Percentiles rank a stretch among this genome's conserved stretches.
Conservation (phyloP, 345 rosid genomes). For the Crucihimalaya himalaica region DNA sequence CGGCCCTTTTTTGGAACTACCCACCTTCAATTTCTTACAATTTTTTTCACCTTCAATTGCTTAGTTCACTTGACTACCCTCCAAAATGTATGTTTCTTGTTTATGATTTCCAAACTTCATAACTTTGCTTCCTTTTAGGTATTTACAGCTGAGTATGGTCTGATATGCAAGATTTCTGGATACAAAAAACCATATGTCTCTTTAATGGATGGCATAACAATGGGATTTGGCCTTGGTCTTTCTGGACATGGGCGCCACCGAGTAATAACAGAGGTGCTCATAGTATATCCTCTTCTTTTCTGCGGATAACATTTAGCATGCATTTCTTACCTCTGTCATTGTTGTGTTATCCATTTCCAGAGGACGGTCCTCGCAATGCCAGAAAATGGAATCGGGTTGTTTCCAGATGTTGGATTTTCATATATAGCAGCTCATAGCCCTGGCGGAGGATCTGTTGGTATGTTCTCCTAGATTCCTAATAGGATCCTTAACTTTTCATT, state of each 20-base stretch:
- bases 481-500: background rate
- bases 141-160: slow-evolving; percentile 78
- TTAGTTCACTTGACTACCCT: background rate
- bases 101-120: slow-evolving; percentile 6
- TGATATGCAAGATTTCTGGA: slow-evolving; percentile 85
- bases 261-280: slow-evolving; percentile 78
- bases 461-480: slow-evolving; percentile 16
- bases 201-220: slow-evolving; percentile 92
- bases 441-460: slow-evolving; percentile 92
- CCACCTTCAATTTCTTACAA: background rate
- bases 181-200: slow-evolving; percentile 87
- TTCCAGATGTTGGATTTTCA: slow-evolving; percentile 97
- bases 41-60: background rate
- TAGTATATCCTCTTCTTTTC: background rate
- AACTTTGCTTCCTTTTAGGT: slow-evolving; percentile 50
- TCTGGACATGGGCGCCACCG: slow-evolving; percentile 94
- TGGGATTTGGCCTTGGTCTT: slow-evolving; percentile 95
- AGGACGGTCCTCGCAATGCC: slow-evolving; percentile 93
- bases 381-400: slow-evolving; percentile 97
- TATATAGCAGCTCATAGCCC: slow-evolving; percentile 88
- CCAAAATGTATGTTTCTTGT: slow-evolving; percentile 13
- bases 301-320: background rate
- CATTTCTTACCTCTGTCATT: background rate
- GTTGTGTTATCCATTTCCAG: slow-evolving; percentile 4
- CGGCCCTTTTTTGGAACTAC: background rate